These are phyloP conservation scores for Scutellaria galericulata DNA, from an alignment of 257 asterid species.

Conservation along the genomic window DNA sequence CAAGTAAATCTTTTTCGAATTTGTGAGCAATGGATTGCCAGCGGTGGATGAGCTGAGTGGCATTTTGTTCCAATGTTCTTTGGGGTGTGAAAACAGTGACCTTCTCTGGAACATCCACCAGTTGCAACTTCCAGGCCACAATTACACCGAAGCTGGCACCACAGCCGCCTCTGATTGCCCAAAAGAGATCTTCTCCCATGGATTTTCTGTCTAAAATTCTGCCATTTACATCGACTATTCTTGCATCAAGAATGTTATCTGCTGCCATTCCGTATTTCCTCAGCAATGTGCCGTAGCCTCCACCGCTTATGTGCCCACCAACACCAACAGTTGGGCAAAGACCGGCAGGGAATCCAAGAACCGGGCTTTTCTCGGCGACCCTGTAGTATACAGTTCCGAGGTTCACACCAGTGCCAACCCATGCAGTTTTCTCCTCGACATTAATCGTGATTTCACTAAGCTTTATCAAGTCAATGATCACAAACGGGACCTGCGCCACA, in stretches of 20 bases:
- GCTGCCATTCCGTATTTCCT: constrained; percentile 36
- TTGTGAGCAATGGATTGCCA: constrained; percentile 39
- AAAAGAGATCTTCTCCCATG: constrained; percentile 35
- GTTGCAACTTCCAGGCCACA: constrained; percentile 28
- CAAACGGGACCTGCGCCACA: constrained; percentile 29
- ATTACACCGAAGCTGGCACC: constrained; percentile 43
- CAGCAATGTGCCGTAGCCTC: constrained; percentile 33
- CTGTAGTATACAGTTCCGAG: constrained; percentile 30
- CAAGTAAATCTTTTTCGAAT: background rate
- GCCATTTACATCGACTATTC: constrained; percentile 33
- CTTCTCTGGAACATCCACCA: constrained; percentile 37
- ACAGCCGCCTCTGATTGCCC: constrained; percentile 40
- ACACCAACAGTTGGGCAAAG: constrained; percentile 34
- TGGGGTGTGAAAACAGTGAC: constrained; percentile 24
- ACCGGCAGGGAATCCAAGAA: constrained; percentile 22
- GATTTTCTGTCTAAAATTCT: constrained; percentile 25
- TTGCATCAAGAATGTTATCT: constrained; percentile 36
- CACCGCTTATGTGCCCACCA: constrained; percentile 39
- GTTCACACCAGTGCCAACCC: constrained; percentile 36
- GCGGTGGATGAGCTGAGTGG: constrained; percentile 17
- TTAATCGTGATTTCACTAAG: constrained; percentile 20
- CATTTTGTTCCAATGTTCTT: constrained; percentile 28
- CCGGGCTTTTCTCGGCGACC: constrained; percentile 16
- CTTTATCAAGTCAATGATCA: constrained; percentile 36
- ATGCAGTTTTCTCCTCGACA: constrained; percentile 25